Conservation (phyloP, 192 early-diverging fungal genomes). For the Dispira parvispora region DNA sequence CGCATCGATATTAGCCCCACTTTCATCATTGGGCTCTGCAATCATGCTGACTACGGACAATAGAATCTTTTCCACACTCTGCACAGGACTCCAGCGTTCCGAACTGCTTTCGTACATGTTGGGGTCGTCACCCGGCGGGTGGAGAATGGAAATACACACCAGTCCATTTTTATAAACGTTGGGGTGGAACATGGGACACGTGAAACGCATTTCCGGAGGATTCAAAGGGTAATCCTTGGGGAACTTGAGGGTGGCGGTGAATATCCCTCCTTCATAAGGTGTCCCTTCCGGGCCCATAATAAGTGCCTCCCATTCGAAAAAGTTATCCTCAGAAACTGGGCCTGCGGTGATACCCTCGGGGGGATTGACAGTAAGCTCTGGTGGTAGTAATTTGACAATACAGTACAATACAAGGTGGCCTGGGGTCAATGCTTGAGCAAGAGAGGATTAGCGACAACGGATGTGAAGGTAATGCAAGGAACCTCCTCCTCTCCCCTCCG, state of each 20-base stretch:
- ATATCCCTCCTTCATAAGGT: conserved; percentile 88
- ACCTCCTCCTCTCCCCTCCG: no score
- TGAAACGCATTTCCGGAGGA: conserved; percentile 94
- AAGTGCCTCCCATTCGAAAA: conserved; percentile 24
- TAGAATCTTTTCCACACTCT: conserved; percentile 96
- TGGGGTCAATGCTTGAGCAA: neutral
- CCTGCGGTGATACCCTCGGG: conserved; percentile 89
- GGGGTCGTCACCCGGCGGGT: conserved; percentile 94
- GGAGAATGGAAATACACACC: conserved; percentile 96
- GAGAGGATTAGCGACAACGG: neutral
- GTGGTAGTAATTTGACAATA: conserved; percentile 8
- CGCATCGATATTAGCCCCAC: conserved; percentile 95
- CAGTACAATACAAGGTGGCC: neutral
- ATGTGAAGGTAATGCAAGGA: neutral
- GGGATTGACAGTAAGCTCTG: conserved; percentile 74
- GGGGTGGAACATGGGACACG: conserved; percentile 87
- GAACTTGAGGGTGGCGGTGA: conserved; percentile 73
- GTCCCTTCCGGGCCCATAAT: conserved; percentile 78
- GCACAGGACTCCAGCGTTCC: conserved; percentile 95
- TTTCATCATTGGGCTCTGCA: conserved; percentile 96
- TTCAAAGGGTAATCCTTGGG: conserved; percentile 91
- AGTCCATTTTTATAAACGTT: conserved; percentile 89
- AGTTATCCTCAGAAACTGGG: conserved; percentile 58
- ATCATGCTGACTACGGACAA: conserved; percentile 90
- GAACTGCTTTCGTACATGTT: conserved; percentile 92